phyloP scores from a whole-genome alignment of 768 basidiomycete genomes.

The Tephrocybe sp. region DNA sequence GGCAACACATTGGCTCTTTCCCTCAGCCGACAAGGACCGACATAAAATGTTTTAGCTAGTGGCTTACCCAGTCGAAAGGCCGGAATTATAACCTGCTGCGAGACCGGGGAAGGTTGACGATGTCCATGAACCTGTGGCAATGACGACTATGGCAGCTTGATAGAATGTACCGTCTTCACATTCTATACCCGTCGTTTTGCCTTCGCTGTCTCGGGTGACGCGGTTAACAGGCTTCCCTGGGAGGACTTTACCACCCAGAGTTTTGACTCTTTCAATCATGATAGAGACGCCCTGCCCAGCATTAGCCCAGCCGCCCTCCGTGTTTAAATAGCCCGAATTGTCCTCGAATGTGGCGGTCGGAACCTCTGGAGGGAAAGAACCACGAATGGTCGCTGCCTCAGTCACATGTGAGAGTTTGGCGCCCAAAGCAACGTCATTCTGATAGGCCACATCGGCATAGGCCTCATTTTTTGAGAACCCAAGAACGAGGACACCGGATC shows the following conservation, averaged over 20 bases:
- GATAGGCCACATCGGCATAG: slow-evolving; percentile 56
- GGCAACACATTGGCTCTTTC: slow-evolving; percentile 71
- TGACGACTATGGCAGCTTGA: slow-evolving; percentile 59
- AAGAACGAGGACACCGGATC: slow-evolving; percentile 72
- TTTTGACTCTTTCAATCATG: slow-evolving; percentile 54
- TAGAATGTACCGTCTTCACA: slow-evolving; percentile 59
- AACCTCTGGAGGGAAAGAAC: slow-evolving; percentile 46
- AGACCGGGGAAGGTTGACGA: slow-evolving; percentile 71
- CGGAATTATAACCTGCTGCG: slow-evolving; percentile 45
- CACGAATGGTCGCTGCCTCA: slow-evolving; percentile 39
- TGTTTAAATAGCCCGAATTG: slow-evolving; percentile 65
- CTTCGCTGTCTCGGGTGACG: slow-evolving; percentile 37
- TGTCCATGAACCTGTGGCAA: slow-evolving; percentile 87
- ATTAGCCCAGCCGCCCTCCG: slow-evolving; percentile 83
- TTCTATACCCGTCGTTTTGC: slow-evolving; percentile 56
- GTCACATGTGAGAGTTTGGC: slow-evolving; percentile 44
- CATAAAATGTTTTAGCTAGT: background rate
- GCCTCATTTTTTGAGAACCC: slow-evolving; percentile 29
- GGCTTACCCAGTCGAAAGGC: slow-evolving; percentile 77
- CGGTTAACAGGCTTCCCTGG: slow-evolving; percentile 56
- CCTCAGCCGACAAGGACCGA: background rate
- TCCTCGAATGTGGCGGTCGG: slow-evolving; percentile 33
- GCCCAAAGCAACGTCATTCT: slow-evolving; percentile 64
- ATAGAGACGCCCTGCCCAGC: slow-evolving; percentile 64
- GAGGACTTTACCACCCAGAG: slow-evolving; percentile 60